These are phyloP conservation scores for Candida neerlandica DNA, from an alignment of 1,139 yeast genomes.

Conservation along the genomic window DNA sequence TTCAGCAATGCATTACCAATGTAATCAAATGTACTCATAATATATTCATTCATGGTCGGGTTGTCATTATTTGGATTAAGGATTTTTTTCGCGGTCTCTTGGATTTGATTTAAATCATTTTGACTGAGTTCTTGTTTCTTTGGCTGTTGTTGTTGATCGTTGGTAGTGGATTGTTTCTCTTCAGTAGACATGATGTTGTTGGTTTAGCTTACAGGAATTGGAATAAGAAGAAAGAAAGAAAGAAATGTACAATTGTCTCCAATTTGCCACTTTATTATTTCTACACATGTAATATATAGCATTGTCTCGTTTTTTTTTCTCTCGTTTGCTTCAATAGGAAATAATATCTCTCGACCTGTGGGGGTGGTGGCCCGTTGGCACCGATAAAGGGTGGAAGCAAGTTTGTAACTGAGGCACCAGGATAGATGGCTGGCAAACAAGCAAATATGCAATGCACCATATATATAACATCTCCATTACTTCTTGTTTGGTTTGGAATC, in stretches of 20 bases:
- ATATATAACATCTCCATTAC: neutral
- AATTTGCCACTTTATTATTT: neutral
- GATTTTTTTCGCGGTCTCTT: constrained; percentile 20
- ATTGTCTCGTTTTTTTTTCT: neutral
- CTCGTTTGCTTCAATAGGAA: neutral
- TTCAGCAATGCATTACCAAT: constrained; percentile 30
- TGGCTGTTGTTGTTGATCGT: neutral
- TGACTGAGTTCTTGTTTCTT: constrained; percentile 4
- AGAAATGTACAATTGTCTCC: too few species aligned
- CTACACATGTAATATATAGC: neutral
- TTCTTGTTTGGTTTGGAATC: constrained; percentile 3
- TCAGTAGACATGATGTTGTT: constrained; percentile 3
- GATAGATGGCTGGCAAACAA: too few species aligned
- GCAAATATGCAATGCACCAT: too few species aligned
- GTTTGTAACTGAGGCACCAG: too few species aligned
- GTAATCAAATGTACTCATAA: constrained; percentile 33
- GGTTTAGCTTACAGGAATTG: neutral
- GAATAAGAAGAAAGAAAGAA: neutral
- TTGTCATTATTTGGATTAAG: constrained; percentile 35
- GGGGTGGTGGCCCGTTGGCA: too few species aligned
- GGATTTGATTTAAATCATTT: constrained; percentile 16
- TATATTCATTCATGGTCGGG: constrained; percentile 27
- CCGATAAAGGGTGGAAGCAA: too few species aligned
- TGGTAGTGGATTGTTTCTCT: neutral
- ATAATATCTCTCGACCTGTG: too few species aligned